phyloP scores from a whole-genome alignment of 805 yeast species.

The Debaryomyces prosopidis region DNA sequence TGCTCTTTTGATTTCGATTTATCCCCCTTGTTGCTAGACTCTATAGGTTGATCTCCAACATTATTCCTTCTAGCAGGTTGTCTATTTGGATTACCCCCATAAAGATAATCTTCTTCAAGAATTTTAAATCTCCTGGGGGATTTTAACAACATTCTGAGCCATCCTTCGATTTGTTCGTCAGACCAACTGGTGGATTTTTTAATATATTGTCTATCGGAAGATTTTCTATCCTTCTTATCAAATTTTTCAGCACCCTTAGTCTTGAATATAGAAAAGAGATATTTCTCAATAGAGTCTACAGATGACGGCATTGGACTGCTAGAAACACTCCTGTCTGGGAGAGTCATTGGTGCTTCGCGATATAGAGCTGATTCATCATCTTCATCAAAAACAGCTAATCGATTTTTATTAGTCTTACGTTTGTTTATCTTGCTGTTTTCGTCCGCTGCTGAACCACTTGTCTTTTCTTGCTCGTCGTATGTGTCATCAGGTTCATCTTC shows the following conservation, averaged over 20 bases:
- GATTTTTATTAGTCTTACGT: neutral
- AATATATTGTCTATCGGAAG: slow-evolving; percentile 51
- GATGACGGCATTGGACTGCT: slow-evolving; percentile 6
- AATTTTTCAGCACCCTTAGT: slow-evolving; percentile 42
- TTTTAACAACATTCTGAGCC: slow-evolving; percentile 76
- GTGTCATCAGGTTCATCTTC: slow-evolving; percentile 89
- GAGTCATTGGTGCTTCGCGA: neutral
- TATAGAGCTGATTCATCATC: neutral
- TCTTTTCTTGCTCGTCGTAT: slow-evolving; percentile 51
- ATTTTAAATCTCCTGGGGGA: slow-evolving; percentile 62
- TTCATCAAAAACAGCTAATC: slow-evolving; percentile 14
- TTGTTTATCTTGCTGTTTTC: neutral
- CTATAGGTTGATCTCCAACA: neutral
- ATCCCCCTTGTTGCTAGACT: neutral
- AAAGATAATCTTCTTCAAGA: slow-evolving; percentile 62
- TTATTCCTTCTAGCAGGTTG: neutral
- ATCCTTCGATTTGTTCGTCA: slow-evolving; percentile 91
- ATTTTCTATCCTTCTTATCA: slow-evolving; percentile 49
- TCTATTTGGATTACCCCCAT: slow-evolving; percentile 18
- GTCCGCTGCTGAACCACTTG: slow-evolving; percentile 26
- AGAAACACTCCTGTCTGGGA: neutral
- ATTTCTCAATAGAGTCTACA: slow-evolving; percentile 51
- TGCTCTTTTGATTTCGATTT: slow-evolving; percentile 4
- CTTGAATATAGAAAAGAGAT: slow-evolving; percentile 57
- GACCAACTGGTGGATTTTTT: slow-evolving; percentile 64